Conservation (phyloP, 139 green algal species). For the Chloropicon primus region DNA sequence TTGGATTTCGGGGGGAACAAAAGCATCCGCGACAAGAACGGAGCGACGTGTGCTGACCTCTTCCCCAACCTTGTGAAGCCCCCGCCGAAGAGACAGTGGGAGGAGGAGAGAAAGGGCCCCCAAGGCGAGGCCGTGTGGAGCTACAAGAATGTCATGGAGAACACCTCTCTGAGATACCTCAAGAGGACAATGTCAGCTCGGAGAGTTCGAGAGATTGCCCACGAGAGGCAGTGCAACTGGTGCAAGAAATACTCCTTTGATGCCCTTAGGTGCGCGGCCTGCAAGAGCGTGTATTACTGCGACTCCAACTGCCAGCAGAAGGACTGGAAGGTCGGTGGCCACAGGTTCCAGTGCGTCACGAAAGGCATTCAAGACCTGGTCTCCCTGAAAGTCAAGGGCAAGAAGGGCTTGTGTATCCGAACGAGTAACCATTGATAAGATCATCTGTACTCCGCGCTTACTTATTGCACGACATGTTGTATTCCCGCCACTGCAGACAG, state of each 20-base stretch:
- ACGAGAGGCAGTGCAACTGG: slow-evolving; percentile 7
- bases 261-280: slow-evolving; percentile 2
- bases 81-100: slow-evolving; percentile 9
- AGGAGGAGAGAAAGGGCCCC: slow-evolving; percentile 6
- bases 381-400: neutral
- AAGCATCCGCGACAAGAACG: neutral
- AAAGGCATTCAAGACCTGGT: neutral
- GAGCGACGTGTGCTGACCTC: neutral
- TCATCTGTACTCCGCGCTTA: neutral
- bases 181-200: slow-evolving; percentile 7
- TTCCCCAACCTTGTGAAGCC: neutral
- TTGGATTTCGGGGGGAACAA: neutral
- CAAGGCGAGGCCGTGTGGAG: slow-evolving; percentile 4
- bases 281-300: slow-evolving; percentile 10
- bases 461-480: neutral
- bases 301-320: slow-evolving; percentile 4
- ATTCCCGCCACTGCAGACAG: too few species aligned
- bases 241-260: slow-evolving; percentile 10
- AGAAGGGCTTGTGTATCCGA: neutral
- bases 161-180: slow-evolving; percentile 5
- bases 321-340: slow-evolving; percentile 7
- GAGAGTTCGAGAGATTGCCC: slow-evolving; percentile 3
- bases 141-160: slow-evolving; percentile 12
- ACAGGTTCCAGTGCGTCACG: slow-evolving; percentile 4
- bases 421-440: too few species aligned